Percentiles rank a stretch among this genome's conserved stretches.
Evolutionary conservation across 805 yeast species (phyloP).

Genomic region (Clavispora vitiphila): DNA sequence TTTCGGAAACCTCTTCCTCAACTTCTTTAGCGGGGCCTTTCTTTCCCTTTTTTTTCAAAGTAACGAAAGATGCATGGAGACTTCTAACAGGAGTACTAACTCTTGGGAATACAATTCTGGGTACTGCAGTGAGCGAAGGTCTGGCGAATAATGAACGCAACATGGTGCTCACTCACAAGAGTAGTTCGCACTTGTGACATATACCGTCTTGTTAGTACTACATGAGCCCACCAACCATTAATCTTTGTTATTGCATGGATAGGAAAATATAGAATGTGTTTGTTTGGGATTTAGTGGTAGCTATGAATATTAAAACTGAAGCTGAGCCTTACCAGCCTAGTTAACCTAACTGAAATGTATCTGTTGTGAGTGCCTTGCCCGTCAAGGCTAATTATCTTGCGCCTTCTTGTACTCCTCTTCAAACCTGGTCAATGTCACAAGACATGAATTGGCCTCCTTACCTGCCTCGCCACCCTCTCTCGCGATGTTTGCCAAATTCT

Average conservation of each 20-base stretch:
- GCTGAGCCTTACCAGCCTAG: no score
- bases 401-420: conserved; percentile 1
- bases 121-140: not conserved
- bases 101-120: not conserved
- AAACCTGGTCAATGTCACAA: conserved; percentile 11
- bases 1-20: conserved; percentile 4
- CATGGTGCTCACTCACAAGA: conserved; percentile 1
- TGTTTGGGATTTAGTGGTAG: no score
- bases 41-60: conserved; percentile 10
- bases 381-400: not conserved
- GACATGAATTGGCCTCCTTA: conserved; percentile 36
- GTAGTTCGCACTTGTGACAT: not conserved
- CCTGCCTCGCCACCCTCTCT: conserved; percentile 76
- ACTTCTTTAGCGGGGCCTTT: not conserved
- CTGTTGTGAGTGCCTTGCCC: no score
- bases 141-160: conserved; percentile 3
- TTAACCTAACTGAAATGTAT: no score
- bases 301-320: no score
- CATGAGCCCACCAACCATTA: no score
- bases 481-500: conserved; percentile 45
- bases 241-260: no score
- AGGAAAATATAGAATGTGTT: no score
- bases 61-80: conserved; percentile 5
- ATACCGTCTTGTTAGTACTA: not conserved
- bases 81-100: not conserved